Percentiles rank a stretch among this genome's conserved stretches.
Conservation (phyloP, 2,329 filamentous ascomycete species). For the Colletotrichum sp. region DNA sequence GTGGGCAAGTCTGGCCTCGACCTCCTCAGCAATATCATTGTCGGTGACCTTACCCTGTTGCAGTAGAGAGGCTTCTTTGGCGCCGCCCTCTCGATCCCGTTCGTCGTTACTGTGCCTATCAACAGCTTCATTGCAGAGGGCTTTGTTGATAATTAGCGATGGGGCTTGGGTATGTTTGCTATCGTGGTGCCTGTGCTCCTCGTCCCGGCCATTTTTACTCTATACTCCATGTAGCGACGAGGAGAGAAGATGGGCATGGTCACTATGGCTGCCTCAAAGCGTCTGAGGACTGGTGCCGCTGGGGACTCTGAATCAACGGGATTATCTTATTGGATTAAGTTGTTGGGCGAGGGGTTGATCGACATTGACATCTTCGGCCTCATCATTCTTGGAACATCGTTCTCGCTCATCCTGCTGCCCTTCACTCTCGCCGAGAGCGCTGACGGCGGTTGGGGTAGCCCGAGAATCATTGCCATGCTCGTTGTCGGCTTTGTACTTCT, state of each 20-base stretch:
- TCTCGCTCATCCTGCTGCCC: slow-evolving; percentile 66
- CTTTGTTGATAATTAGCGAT: slow-evolving; percentile 57
- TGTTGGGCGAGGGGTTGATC: slow-evolving; percentile 45
- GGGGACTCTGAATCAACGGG: background rate
- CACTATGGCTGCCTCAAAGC: slow-evolving; percentile 36
- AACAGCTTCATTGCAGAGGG: slow-evolving; percentile 46
- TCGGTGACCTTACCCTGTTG: slow-evolving; percentile 39
- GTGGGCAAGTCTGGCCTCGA: slow-evolving; percentile 42
- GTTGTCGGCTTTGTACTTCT: slow-evolving; percentile 30
- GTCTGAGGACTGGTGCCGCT: slow-evolving; percentile 36
- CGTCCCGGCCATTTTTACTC: slow-evolving; percentile 58
- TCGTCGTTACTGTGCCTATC: slow-evolving; percentile 42
- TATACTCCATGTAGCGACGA: slow-evolving; percentile 62
- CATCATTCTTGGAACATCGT: slow-evolving; percentile 60
- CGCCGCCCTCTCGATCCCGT: slow-evolving; percentile 28
- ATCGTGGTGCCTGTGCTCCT: slow-evolving; percentile 65
- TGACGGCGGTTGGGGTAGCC: slow-evolving; percentile 36
- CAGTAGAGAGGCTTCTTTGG: slow-evolving; percentile 41
- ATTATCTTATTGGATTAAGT: slow-evolving; percentile 25
- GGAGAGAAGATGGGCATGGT: slow-evolving; percentile 58
- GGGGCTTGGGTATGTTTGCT: slow-evolving; percentile 67
- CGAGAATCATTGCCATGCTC: slow-evolving; percentile 32
- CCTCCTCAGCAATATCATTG: slow-evolving; percentile 40
- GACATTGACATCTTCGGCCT: slow-evolving; percentile 66
- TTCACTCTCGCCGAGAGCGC: slow-evolving; percentile 55